Conservation (phyloP, 805 yeast genomes). For the Hagleromyces aurorensis region DNA sequence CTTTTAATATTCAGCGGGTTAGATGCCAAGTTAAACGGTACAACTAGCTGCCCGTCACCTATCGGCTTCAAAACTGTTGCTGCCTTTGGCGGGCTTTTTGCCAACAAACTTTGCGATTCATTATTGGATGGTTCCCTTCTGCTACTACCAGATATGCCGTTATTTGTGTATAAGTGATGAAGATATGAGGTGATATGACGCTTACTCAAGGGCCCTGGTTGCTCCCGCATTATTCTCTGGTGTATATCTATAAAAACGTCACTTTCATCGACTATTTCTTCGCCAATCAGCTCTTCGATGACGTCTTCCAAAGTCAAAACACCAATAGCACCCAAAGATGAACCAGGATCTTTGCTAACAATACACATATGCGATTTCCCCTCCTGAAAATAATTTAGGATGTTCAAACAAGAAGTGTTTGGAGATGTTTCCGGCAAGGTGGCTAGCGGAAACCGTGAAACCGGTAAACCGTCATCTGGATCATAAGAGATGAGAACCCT, state of each 20-base stretch:
- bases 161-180: conserved; percentile 47
- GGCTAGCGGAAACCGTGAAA: conserved; percentile 89
- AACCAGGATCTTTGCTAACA: conserved; percentile 81
- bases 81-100: too few relatives aligned
- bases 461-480: conserved; percentile 92
- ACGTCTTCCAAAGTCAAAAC: conserved; percentile 93
- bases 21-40: conserved; percentile 50
- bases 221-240: conserved; percentile 69
- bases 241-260: conserved; percentile 91
- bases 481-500: conserved; percentile 90
- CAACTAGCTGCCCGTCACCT: conserved; percentile 8
- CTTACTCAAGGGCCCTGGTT: conserved; percentile 69
- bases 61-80: too few relatives aligned
- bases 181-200: conserved; percentile 61
- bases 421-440: conserved; percentile 92
- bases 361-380: conserved; percentile 97
- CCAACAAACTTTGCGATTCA: conserved; percentile 1
- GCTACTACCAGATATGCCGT: conserved; percentile 23
- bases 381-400: conserved; percentile 92
- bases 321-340: conserved; percentile 76
- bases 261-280: conserved; percentile 92
- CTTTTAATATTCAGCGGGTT: conserved; percentile 63
- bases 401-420: conserved; percentile 87
- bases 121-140: background rate
- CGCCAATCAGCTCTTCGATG: conserved; percentile 96